Conservation (phyloP, 2,329 filamentous ascomycete genomes). For the Penicillium brevicompactum region DNA sequence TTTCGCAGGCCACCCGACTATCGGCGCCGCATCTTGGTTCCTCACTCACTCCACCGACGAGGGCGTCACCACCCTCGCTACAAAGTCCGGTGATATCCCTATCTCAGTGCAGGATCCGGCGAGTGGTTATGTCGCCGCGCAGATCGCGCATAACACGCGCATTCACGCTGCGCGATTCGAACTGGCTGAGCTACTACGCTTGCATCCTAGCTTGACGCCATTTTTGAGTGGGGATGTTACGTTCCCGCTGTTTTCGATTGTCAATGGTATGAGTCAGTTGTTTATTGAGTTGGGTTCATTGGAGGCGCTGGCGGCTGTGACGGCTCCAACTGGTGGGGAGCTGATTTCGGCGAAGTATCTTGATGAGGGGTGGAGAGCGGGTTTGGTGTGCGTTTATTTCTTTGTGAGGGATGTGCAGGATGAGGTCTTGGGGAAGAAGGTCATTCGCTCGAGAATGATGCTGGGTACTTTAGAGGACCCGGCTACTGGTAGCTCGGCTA, state of each 20-base stretch:
- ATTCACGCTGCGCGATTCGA: conserved; percentile 34
- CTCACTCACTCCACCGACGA: conserved; percentile 27
- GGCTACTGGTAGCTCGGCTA: conserved; percentile 60
- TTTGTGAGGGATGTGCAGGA: conserved; percentile 54
- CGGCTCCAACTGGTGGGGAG: conserved; percentile 27
- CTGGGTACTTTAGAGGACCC: conserved; percentile 34
- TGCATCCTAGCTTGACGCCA: conserved; percentile 30
- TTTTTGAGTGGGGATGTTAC: conserved; percentile 16
- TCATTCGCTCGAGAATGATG: conserved; percentile 37
- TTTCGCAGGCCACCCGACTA: conserved; percentile 61
- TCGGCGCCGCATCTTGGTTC: conserved; percentile 57
- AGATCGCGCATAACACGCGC: conserved; percentile 40
- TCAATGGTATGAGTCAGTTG: conserved; percentile 57
- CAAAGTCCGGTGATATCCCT: conserved; percentile 60
- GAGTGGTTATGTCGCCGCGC: conserved; percentile 27
- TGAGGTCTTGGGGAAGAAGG: conserved; percentile 52
- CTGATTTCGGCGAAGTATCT: conserved; percentile 26
- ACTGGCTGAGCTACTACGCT: conserved; percentile 23
- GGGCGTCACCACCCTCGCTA: conserved; percentile 45
- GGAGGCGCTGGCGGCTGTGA: conserved; percentile 54
- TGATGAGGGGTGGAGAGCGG: conserved; percentile 37
- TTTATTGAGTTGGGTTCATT: conserved; percentile 64
- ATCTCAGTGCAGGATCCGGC: conserved; percentile 35
- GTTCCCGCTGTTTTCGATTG: conserved; percentile 41
- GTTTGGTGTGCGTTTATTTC: conserved; percentile 36